Conservation (phyloP, 2,329 filamentous ascomycete species). For the Ceratocystis papillata region DNA sequence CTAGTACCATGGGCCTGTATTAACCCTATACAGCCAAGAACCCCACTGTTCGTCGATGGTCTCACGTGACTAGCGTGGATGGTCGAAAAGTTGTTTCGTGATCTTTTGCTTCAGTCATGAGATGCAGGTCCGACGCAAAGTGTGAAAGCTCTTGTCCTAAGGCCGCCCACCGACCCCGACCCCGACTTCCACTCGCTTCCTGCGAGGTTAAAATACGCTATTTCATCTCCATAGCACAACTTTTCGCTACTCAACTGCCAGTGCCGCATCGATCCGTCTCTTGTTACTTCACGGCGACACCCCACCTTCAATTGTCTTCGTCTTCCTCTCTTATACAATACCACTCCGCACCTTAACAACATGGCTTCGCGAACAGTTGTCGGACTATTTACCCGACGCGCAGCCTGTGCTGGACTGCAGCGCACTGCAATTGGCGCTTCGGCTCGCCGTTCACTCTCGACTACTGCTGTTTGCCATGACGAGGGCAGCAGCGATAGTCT, state of each 20-base stretch:
- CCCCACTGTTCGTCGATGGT: constrained; percentile 9
- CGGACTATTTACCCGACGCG: not conserved
- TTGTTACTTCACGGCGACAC: not conserved
- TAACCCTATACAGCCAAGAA: not conserved
- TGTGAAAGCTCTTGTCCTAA: not conserved
- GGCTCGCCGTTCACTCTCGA: constrained; percentile 18
- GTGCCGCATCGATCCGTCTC: not conserved
- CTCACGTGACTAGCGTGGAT: constrained; percentile 20
- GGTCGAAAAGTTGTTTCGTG: constrained; percentile 20
- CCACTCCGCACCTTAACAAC: not conserved
- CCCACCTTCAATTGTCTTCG: constrained; percentile 7
- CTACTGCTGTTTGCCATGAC: not conserved
- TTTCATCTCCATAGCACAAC: no score
- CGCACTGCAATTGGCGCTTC: not conserved
- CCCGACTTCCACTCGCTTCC: not conserved
- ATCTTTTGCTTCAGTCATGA: not conserved
- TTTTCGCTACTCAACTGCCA: not conserved
- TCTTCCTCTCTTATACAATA: not conserved
- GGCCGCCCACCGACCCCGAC: not conserved
- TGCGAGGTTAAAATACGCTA: not conserved
- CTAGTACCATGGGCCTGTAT: not conserved
- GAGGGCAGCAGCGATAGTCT: constrained; percentile 2
- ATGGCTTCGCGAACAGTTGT: constrained; percentile 14
- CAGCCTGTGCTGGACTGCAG: not conserved
- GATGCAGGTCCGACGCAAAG: not conserved